These are phyloP conservation scores for Paraconiothyrium sp. DNA, from an alignment of 2,329 filamentous ascomycete species.

Conservation along the genomic window DNA sequence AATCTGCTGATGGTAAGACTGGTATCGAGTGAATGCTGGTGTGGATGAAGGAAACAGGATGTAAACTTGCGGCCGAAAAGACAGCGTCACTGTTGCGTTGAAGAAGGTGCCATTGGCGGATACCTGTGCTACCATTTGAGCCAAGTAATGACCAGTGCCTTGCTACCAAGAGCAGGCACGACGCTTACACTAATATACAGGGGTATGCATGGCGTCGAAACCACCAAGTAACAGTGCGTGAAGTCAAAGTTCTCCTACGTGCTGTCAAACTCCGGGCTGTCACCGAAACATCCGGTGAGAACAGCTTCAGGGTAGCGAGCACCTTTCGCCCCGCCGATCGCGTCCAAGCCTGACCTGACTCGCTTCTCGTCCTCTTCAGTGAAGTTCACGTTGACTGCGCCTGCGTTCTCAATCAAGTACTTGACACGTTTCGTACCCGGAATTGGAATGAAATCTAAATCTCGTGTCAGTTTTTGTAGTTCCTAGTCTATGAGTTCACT, in stretches of 20 bases:
- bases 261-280: conserved; percentile 10
- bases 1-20: conserved; percentile 1
- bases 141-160: no score
- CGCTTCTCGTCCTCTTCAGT: conserved; percentile 23
- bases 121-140: background rate
- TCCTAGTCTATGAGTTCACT: background rate
- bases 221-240: background rate
- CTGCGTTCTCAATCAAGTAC: conserved; percentile 26
- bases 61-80: background rate
- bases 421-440: conserved; percentile 50
- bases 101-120: background rate
- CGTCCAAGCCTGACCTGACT: conserved; percentile 50
- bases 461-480: background rate
- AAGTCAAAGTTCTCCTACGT: background rate
- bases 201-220: background rate
- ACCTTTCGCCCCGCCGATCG: conserved; percentile 24
- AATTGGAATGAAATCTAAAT: conserved; percentile 61
- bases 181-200: background rate
- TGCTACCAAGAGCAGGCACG: background rate
- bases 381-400: conserved; percentile 17
- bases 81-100: background rate
- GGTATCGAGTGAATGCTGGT: background rate
- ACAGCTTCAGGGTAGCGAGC: conserved; percentile 13
- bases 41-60: background rate
- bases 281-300: conserved; percentile 8